Conservation (phyloP, 2,329 filamentous ascomycete species). For the Fusarium secorum region DNA sequence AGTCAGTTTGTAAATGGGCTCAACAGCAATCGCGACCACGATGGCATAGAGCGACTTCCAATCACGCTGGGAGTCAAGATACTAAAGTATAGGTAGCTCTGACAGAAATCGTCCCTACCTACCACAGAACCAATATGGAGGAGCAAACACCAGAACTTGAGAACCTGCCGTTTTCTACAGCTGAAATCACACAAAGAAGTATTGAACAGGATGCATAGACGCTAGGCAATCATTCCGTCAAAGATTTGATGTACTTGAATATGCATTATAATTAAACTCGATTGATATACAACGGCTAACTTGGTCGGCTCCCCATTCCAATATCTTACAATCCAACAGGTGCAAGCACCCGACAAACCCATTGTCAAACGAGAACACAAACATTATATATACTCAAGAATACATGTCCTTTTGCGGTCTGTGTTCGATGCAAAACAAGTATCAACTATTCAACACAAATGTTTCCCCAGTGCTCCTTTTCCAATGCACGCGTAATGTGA, state of each 20-base stretch:
- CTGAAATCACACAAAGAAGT: neutral
- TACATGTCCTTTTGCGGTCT: slow-evolving; percentile 10
- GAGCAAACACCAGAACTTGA: neutral
- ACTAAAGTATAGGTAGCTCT: neutral
- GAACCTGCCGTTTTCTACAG: neutral
- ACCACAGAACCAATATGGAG: neutral
- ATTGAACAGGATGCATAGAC: neutral
- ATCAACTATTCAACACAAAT: slow-evolving; percentile 2
- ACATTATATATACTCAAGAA: slow-evolving; percentile 43
- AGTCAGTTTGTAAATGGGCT: neutral
- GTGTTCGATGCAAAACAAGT: slow-evolving; percentile 23
- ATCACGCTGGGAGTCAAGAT: neutral
- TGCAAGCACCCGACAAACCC: slow-evolving; percentile 16
- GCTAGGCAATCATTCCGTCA: neutral
- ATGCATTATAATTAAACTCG: neutral
- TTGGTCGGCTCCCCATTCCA: neutral
- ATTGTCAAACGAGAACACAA: slow-evolving; percentile 33
- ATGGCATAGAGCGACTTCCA: neutral
- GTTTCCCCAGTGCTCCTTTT: slow-evolving; percentile 23
- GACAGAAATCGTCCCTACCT: neutral
- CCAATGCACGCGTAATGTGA: slow-evolving; percentile 25
- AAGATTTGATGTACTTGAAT: neutral
- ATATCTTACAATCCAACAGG: slow-evolving; percentile 22
- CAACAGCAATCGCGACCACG: neutral
- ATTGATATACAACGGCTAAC: slow-evolving; percentile 17